These are phyloP conservation scores for Corymbia citriodora DNA, from an alignment of 441 rosid genomes.

Conservation along the genomic window DNA sequence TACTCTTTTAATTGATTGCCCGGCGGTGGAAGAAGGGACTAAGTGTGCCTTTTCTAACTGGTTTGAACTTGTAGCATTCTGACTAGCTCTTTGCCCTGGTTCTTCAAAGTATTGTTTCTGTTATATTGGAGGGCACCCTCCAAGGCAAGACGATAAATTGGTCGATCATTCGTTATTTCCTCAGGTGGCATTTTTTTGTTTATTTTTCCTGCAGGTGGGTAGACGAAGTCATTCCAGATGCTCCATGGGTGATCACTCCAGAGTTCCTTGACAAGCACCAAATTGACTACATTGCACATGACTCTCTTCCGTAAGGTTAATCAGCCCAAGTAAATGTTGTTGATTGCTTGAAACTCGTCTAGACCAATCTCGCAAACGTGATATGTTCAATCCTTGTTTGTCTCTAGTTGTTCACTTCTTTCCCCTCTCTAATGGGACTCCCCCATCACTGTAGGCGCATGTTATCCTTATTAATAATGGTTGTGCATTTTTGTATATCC, in stretches of 20 bases:
- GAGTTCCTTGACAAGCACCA: conserved; percentile 80
- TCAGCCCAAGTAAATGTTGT: neutral
- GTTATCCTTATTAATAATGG: neutral
- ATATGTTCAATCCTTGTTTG: neutral
- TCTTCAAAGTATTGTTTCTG: neutral
- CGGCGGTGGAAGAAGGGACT: neutral
- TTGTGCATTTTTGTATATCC: no score
- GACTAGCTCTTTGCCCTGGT: neutral
- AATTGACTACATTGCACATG: conserved; percentile 84
- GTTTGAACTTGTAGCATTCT: neutral
- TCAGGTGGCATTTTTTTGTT: neutral
- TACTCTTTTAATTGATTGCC: neutral
- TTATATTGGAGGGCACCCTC: neutral
- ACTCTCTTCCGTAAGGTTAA: conserved; percentile 72
- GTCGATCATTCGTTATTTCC: neutral
- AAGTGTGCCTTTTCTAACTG: neutral
- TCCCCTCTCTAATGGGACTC: neutral
- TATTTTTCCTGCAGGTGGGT: conserved; percentile 56
- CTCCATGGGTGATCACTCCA: conserved; percentile 77
- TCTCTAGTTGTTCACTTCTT: neutral
- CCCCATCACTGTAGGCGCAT: neutral
- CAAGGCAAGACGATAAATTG: neutral
- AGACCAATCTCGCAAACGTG: neutral
- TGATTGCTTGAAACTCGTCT: neutral
- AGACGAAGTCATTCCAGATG: conserved; percentile 88